phyloP scores from a whole-genome alignment of 139 green algal genomes.

The Chlorella sp. region DNA sequence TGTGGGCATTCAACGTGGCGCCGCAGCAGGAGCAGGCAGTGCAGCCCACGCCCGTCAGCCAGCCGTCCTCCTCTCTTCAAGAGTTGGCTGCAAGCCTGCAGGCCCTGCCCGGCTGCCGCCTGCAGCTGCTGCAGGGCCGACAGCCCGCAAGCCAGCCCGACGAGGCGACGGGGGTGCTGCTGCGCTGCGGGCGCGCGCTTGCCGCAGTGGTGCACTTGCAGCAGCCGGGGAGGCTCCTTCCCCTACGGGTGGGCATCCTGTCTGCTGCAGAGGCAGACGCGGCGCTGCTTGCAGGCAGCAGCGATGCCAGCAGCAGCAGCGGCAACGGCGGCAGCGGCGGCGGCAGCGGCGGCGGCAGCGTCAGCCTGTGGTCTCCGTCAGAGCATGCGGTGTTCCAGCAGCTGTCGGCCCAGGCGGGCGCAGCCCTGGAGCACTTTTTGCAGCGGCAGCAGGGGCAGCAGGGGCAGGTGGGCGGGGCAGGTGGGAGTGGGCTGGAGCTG shows the following conservation, averaged over 20 bases:
- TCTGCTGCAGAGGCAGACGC: conserved; percentile 12
- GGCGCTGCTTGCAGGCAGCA: neutral
- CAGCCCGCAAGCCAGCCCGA: neutral
- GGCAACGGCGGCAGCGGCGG: neutral
- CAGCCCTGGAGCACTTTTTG: conserved; percentile 50
- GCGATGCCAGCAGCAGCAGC: no score
- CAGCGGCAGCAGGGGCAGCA: conserved; percentile 17
- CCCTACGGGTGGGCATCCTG: conserved; percentile 52
- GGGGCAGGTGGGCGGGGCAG: conserved; percentile 6
- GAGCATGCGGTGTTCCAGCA: conserved; percentile 60
- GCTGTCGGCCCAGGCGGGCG: conserved; percentile 44
- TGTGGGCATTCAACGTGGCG: neutral
- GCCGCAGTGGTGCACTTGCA: conserved; percentile 11
- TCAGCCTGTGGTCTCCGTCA: neutral
- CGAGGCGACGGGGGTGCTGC: neutral
- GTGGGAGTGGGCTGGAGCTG: conserved; percentile 53
- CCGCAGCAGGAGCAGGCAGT: neutral
- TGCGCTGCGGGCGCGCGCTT: conserved; percentile 6
- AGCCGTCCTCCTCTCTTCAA: neutral
- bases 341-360: no score
- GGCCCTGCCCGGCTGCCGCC: conserved; percentile 1
- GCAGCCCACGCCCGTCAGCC: neutral
- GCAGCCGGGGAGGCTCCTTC: conserved; percentile 33
- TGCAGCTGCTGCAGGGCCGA: conserved; percentile 14
- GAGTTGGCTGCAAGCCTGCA: neutral